Evolutionary conservation across 148 eudicot genomes (phyloP).

Genomic region (Rheum nobile): DNA sequence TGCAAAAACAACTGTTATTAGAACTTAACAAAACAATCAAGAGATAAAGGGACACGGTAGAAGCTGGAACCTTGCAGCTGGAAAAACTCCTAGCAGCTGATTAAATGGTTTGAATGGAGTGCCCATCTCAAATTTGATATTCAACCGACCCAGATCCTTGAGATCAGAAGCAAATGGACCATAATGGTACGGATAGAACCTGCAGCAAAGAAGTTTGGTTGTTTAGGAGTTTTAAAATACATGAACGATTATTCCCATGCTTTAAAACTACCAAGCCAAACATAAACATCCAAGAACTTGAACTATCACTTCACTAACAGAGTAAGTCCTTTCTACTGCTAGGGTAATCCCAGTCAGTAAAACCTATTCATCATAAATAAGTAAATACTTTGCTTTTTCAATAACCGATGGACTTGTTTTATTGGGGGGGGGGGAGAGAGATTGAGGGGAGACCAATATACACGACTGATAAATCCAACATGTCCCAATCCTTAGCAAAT

Average conservation of each 20-base stretch:
- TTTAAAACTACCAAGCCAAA: background rate
- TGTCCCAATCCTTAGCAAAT: no score
- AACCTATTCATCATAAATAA: background rate
- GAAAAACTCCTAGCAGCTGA: slow-evolving; percentile 91
- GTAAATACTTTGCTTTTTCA: no score
- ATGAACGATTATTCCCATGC: background rate
- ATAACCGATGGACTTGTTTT: no score
- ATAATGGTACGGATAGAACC: slow-evolving; percentile 99
- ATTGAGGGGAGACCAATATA: no score
- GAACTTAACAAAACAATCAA: background rate
- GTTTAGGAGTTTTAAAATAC: background rate
- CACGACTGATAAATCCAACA: no score
- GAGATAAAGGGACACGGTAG: background rate
- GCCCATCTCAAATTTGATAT: slow-evolving; percentile 74
- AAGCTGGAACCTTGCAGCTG: slow-evolving; percentile 75
- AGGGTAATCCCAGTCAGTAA: background rate
- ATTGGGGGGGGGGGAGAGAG: no score
- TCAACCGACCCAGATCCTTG: slow-evolving; percentile 50
- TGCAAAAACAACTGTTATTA: slow-evolving; percentile 22
- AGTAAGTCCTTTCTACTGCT: background rate
- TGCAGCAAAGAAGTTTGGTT: slow-evolving; percentile 15
- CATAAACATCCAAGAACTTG: background rate
- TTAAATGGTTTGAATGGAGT: slow-evolving; percentile 90
- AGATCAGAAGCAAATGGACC: slow-evolving; percentile 99
- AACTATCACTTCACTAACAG: background rate